phyloP scores from a whole-genome alignment of 2,329 filamentous ascomycete species.

The Tolypocladium endophyticum region DNA sequence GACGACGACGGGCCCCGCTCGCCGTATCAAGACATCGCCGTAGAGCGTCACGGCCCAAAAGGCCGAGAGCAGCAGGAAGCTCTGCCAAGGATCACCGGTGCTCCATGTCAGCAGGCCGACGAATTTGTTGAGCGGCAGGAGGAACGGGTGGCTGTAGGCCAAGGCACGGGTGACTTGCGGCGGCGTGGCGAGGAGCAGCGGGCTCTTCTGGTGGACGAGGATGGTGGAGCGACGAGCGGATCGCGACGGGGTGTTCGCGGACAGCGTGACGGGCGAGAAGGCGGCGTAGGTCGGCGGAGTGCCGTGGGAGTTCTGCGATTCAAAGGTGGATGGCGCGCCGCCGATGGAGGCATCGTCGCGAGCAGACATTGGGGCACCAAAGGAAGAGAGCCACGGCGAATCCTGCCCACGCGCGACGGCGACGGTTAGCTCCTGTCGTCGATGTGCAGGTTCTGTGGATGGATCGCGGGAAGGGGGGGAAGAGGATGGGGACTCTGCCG shows the following conservation, averaged over 20 bases:
- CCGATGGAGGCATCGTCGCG: constrained; percentile 24
- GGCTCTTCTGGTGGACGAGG: constrained; percentile 93
- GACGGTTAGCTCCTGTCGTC: constrained; percentile 4
- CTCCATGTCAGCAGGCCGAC: constrained; percentile 89
- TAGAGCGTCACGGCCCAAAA: constrained; percentile 88
- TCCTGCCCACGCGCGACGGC: constrained; percentile 16
- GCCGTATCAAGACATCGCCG: constrained; percentile 70
- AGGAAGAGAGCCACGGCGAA: constrained; percentile 41
- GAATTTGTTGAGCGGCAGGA: constrained; percentile 78
- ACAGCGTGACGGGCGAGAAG: constrained; percentile 78
- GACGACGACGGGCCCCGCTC: constrained; percentile 73
- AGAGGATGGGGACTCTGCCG: background rate
- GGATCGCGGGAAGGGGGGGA: background rate
- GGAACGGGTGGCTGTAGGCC: constrained; percentile 90
- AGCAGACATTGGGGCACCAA: constrained; percentile 26
- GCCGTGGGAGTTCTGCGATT: constrained; percentile 22
- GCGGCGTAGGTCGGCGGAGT: constrained; percentile 68
- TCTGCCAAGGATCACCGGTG: constrained; percentile 89
- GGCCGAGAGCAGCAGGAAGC: constrained; percentile 72
- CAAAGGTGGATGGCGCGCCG: constrained; percentile 21
- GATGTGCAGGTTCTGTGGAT: background rate
- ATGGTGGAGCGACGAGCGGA: constrained; percentile 73
- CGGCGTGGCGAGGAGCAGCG: constrained; percentile 82
- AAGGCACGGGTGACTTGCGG: constrained; percentile 89
- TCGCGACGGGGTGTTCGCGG: constrained; percentile 50